phyloP scores from a whole-genome alignment of 1,284 basidiomycete species.

The Cryptococcus sp. region DNA sequence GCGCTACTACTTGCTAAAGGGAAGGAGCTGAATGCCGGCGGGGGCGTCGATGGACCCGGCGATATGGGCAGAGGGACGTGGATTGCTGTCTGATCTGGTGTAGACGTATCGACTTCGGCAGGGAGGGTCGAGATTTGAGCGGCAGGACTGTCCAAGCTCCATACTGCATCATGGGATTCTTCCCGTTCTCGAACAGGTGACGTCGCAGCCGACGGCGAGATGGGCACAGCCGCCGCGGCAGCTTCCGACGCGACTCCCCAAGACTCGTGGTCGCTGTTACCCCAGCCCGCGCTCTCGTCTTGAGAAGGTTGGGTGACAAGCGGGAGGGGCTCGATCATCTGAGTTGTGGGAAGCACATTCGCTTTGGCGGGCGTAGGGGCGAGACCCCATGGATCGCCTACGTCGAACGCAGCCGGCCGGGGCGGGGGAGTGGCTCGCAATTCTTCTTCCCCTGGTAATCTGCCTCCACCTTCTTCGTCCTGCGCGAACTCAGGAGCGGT shows the following conservation, averaged over 20 bases:
- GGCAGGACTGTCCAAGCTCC: constrained; percentile 6
- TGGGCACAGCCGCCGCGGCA: no score
- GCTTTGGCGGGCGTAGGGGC: no score
- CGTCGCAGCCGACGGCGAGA: no score
- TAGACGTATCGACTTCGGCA: not conserved
- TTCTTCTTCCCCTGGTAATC: not conserved
- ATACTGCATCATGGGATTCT: constrained; percentile 1
- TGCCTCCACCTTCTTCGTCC: no score
- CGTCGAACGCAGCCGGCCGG: constrained; percentile 23
- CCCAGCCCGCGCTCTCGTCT: no score
- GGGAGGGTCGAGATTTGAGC: no score
- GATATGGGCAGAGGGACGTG: not conserved
- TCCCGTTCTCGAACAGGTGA: not conserved
- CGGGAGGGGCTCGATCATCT: no score
- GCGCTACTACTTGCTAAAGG: not conserved
- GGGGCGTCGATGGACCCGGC: not conserved
- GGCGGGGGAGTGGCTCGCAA: constrained; percentile 7
- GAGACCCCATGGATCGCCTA: constrained; percentile 36
- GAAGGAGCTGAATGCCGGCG: not conserved
- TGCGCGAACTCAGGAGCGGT: not conserved
- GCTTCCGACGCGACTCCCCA: no score
- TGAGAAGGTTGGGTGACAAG: no score
- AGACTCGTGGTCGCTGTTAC: no score
- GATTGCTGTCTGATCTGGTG: not conserved
- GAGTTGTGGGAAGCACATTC: no score